Base-by-base conservation (phyloP, 192 early-diverging fungal species). In the Kickxella alabastrina region DNA sequence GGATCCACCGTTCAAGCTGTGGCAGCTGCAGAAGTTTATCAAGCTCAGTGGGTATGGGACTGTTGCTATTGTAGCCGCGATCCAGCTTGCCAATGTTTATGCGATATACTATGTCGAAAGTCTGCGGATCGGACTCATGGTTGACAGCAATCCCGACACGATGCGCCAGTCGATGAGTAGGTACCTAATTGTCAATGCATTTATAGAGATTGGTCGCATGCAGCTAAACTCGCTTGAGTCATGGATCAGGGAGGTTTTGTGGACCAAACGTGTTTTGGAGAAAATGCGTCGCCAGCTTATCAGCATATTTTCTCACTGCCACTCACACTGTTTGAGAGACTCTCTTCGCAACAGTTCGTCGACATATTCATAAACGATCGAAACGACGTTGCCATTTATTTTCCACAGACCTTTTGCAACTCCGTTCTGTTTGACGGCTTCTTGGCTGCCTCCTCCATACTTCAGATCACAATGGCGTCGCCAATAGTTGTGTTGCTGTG, bases 151-250 rank as follows among this genome's bases (percentile, higher is more conserved):
- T 13, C 50, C 64, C 2, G 46, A 47, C 2, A 54, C 64, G 1
- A 47, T 57, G 22, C 24, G 18, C 19, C 38, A 35, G 10, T 67
- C 64, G 26, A 26, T 67, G 8, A 47, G 46, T 14, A 31, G n/a
- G 25, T 59, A 67, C 29, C 35, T 67, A 18, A 9, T 50, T 3
- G 17, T 59, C 0, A 67, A 57, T 31, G 64, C 52, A 3, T 12
- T 50, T 10, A 24, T 51, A 0, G 28, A 6, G 1, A 44, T 67
- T 15, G 17, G 25, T 12, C 18, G 12, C 4, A 50, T 10, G 8
- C 64, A 59, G 25, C 29, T 59, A 1, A 14, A 5, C 2, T 25
- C 3, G 3, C 17, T 50, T 26, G 47, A 47, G 10, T 4, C 0
- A 1, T 59, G 56, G 51, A 1, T 36, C 4, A 23, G 24, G 13